Conservation (phyloP, 2,329 filamentous ascomycete genomes). For the Metarhizium brunneum region DNA sequence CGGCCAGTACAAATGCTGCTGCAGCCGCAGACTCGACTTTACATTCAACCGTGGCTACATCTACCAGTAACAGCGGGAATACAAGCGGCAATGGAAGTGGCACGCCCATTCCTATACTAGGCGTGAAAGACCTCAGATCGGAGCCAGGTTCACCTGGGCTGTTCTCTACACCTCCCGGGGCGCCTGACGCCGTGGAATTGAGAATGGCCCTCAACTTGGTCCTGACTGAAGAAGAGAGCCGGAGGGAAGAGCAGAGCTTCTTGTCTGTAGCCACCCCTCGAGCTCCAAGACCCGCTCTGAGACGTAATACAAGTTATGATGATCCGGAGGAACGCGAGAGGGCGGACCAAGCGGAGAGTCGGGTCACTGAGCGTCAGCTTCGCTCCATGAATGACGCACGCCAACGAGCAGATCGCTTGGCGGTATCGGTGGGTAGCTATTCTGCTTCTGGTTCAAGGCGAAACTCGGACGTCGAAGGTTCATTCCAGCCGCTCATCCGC, state of each 20-base stretch:
- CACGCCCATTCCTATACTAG: background rate
- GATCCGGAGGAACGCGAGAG: conserved; percentile 28
- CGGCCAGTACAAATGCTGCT: background rate
- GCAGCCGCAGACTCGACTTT: background rate
- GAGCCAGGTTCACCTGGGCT: conserved; percentile 9
- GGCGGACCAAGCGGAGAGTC: conserved; percentile 29
- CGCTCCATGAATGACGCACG: conserved; percentile 31
- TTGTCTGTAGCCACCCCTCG: conserved; percentile 7
- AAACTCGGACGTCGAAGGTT: conserved; percentile 22
- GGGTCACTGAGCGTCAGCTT: conserved; percentile 26
- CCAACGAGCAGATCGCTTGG: conserved; percentile 28
- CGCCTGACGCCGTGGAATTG: conserved; percentile 29
- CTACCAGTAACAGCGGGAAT: background rate
- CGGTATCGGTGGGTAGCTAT: conserved; percentile 28
- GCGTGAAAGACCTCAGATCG: background rate
- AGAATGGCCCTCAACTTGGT: conserved; percentile 29
- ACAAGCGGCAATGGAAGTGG: background rate
- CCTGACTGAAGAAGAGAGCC: conserved; percentile 22
- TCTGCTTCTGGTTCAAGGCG: conserved; percentile 27
- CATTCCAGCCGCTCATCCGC: conserved; percentile 23
- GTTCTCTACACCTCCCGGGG: conserved; percentile 20
- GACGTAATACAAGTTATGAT: conserved; percentile 34
- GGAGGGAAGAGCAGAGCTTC: conserved; percentile 8
- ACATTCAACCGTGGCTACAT: background rate
- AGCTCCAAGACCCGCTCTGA: conserved; percentile 27